A percentile compares a stretch with the other conserved stretches of the same genome.
Evolutionary conservation across 2,329 filamentous ascomycete genomes (phyloP).

Genomic region (Penicillium psychrosexuale): DNA sequence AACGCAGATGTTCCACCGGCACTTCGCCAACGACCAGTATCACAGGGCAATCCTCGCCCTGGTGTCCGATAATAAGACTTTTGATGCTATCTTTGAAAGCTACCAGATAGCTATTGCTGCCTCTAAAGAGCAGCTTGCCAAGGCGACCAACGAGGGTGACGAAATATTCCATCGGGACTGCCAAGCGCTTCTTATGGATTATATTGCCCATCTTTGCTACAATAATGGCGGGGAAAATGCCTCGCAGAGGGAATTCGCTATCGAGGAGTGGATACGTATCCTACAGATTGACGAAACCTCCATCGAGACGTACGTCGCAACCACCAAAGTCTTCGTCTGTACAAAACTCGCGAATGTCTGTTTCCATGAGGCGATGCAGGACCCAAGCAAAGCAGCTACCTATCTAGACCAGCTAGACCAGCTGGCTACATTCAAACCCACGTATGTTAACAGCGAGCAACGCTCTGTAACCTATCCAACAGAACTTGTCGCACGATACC

Average conservation of each 20-base stretch:
- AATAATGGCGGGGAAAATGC: neutral
- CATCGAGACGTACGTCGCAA: neutral
- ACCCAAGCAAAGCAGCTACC: neutral
- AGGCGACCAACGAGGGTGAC: slow-evolving; percentile 5
- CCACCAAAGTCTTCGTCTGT: neutral
- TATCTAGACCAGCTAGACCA: slow-evolving; percentile 11
- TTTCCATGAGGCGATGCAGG: slow-evolving; percentile 5
- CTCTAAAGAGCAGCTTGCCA: neutral
- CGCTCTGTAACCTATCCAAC: neutral
- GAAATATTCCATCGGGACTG: neutral
- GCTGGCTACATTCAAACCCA: neutral
- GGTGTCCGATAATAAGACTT: neutral
- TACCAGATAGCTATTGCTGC: slow-evolving; percentile 8
- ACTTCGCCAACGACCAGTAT: neutral
- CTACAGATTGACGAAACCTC: slow-evolving; percentile 5
- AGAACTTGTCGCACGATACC: slow-evolving; percentile 9
- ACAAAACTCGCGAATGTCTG: slow-evolving; percentile 7
- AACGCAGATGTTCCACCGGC: slow-evolving; percentile 9
- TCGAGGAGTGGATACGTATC: slow-evolving; percentile 8
- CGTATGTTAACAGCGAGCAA: too few species aligned
- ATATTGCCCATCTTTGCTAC: slow-evolving; percentile 10
- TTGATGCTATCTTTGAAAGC: slow-evolving; percentile 2
- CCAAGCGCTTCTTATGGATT: slow-evolving; percentile 7
- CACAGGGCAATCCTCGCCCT: slow-evolving; percentile 8
- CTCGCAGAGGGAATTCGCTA: slow-evolving; percentile 4